A percentile compares a stretch with the other conserved stretches of the same genome.
These are phyloP conservation scores for Pharnaceum exiguum DNA, from an alignment of 148 eudicot species.

Conservation along the genomic window DNA sequence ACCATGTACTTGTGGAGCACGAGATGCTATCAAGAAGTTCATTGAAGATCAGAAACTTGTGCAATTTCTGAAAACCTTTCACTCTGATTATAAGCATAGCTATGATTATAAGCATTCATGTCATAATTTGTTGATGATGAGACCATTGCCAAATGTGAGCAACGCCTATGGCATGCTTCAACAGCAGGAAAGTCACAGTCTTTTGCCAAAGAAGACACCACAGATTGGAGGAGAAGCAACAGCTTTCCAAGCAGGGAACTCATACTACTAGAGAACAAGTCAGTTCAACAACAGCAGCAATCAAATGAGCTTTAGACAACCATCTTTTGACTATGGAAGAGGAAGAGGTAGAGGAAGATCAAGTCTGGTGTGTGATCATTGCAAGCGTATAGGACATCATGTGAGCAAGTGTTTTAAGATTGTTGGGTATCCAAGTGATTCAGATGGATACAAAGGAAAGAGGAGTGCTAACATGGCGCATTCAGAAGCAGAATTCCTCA, in stretches of 20 bases:
- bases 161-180: neutral
- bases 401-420: neutral
- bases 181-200: neutral
- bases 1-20: neutral
- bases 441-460: neutral
- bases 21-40: neutral
- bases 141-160: neutral
- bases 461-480: neutral
- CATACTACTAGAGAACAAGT: too few species aligned
- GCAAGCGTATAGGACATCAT: neutral
- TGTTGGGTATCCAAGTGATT: neutral
- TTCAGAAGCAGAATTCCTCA: neutral
- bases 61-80: neutral
- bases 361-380: neutral
- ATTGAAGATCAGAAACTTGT: neutral
- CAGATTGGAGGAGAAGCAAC: too few species aligned
- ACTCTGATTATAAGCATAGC: neutral
- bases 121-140: neutral
- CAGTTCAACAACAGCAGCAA: too few species aligned
- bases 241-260: too few species aligned
- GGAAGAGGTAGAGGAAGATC: neutral
- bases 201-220: too few species aligned
- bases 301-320: neutral
- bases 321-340: neutral
- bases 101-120: neutral